phyloP scores from a whole-genome alignment of 2,329 filamentous ascomycete genomes.

The Paecilomyces variotii region DNA sequence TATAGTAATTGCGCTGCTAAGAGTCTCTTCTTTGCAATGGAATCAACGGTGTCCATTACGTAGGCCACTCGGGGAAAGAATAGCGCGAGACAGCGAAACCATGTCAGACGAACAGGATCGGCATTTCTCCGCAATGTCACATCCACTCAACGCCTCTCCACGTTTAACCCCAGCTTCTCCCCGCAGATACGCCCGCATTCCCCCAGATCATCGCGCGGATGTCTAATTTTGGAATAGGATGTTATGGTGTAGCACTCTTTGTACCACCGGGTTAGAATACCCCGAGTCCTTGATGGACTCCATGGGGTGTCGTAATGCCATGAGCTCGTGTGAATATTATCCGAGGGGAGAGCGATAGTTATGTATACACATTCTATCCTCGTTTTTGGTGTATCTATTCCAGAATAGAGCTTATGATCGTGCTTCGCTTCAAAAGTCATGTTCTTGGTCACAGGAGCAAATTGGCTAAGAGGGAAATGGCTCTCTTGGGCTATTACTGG shows the following conservation, averaged over 20 bases:
- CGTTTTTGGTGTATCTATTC: too few species aligned
- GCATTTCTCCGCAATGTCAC: neutral
- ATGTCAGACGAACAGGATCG: neutral
- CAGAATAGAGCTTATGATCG: neutral
- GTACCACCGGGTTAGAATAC: neutral
- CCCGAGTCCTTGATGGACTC: neutral
- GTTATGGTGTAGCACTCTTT: neutral
- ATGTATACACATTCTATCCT: neutral
- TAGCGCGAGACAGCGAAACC: neutral
- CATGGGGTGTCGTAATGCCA: neutral
- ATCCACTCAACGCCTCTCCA: neutral
- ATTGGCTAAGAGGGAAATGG: slow-evolving; percentile 5
- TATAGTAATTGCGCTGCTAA: too few species aligned
- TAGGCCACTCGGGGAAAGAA: neutral
- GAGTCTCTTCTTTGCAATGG: too few species aligned
- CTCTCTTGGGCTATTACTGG: slow-evolving; percentile 16
- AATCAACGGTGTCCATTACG: too few species aligned
- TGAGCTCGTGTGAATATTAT: neutral
- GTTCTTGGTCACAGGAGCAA: neutral
- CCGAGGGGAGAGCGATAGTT: neutral
- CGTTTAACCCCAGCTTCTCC: neutral
- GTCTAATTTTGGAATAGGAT: neutral
- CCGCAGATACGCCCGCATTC: neutral
- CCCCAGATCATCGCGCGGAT: neutral
- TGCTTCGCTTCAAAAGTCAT: neutral